These are phyloP conservation scores for Trichomonascaceae sp. DNA, from an alignment of 1,139 yeast genomes.

Conservation along the genomic window DNA sequence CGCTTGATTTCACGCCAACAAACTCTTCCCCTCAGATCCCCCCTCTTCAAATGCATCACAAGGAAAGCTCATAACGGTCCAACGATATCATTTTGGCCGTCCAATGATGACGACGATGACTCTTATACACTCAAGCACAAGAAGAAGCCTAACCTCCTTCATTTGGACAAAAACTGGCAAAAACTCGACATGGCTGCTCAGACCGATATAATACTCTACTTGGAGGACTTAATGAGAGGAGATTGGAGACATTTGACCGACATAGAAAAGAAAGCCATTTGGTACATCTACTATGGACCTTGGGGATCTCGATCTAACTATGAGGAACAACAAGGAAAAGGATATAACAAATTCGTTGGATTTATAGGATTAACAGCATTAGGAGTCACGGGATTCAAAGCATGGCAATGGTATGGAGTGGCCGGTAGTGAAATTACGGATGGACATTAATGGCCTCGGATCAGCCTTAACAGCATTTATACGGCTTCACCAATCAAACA, in stretches of 20 bases:
- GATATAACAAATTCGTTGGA: slow-evolving; percentile 26
- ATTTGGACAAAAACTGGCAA: slow-evolving; percentile 34
- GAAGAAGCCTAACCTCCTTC: slow-evolving; percentile 24
- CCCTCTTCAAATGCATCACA: background rate
- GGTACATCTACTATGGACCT: slow-evolving; percentile 34
- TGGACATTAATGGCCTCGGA: no score
- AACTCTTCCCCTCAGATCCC: background rate
- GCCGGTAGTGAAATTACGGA: no score
- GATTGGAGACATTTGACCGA: slow-evolving; percentile 35
- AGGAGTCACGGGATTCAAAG: slow-evolving; percentile 29
- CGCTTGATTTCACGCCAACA: background rate
- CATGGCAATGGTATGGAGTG: background rate
- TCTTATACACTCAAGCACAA: slow-evolving; percentile 4
- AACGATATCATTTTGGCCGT: background rate
- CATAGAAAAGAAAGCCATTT: slow-evolving; percentile 35
- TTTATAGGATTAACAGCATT: slow-evolving; percentile 19
- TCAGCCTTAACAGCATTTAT: no score
- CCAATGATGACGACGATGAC: slow-evolving; percentile 6
- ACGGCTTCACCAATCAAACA: no score
- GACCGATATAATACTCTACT: slow-evolving; percentile 40
- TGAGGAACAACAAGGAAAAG: slow-evolving; percentile 23
- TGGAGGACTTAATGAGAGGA: slow-evolving; percentile 40
- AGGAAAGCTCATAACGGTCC: background rate
- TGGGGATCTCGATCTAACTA: slow-evolving; percentile 35
- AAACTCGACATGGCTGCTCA: slow-evolving; percentile 35